Conservation (phyloP, 192 early-diverging fungal species). For the Rhizophagus sp. region DNA sequence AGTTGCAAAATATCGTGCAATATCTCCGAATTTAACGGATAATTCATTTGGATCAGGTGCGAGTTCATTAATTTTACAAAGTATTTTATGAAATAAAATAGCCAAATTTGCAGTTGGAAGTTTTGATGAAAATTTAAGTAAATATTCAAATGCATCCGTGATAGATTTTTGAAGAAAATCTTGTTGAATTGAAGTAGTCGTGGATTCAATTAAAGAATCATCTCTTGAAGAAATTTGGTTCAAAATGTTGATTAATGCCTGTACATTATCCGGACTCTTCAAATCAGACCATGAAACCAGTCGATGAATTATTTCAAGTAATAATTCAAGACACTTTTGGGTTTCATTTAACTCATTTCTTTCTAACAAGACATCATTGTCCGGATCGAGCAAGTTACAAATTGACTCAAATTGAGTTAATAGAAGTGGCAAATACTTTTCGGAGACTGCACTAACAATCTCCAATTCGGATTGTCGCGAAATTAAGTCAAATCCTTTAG, state of each 20-base stretch:
- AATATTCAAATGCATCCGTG: conserved; percentile 38
- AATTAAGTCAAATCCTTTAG: conserved; percentile 34
- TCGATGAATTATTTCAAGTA: conserved; percentile 36
- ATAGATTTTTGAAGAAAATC: conserved; percentile 30
- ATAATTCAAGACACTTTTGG: conserved; percentile 24
- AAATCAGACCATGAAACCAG: conserved; percentile 44
- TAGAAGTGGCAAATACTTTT: not conserved
- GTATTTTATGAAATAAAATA: conserved; percentile 39
- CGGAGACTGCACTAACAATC: conserved; percentile 40
- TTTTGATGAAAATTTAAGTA: conserved; percentile 38
- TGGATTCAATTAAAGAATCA: not conserved
- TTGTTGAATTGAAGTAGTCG: not conserved
- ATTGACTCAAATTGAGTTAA: conserved; percentile 23
- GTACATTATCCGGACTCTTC: conserved; percentile 33
- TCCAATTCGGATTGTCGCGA: conserved; percentile 37
- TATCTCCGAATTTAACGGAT: conserved; percentile 30
- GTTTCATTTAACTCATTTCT: not conserved
- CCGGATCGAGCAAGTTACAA: conserved; percentile 9
- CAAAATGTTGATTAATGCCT: conserved; percentile 26
- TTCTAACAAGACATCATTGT: conserved; percentile 26
- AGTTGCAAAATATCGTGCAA: conserved; percentile 38
- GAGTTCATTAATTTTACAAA: conserved; percentile 43
- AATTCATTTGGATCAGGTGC: conserved; percentile 34
- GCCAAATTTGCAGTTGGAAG: conserved; percentile 48
- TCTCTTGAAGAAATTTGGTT: conserved; percentile 1